Evolutionary conservation across 2,329 filamentous ascomycete genomes (phyloP).

Genomic region (Nakataea oryzae): DNA sequence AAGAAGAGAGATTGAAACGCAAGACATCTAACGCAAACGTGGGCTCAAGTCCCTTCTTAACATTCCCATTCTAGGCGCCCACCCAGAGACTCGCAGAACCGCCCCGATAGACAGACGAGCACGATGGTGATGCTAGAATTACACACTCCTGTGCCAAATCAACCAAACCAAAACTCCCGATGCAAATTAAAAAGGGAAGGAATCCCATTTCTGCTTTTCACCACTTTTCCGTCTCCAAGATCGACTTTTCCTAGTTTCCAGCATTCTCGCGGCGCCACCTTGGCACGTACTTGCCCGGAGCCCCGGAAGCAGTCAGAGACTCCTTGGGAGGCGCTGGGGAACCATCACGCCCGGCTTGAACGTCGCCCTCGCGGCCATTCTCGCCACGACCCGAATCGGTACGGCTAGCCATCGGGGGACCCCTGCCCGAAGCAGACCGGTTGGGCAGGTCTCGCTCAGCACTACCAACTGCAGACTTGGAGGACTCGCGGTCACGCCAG

Average conservation of each 20-base stretch:
- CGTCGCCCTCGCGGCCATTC: conserved; percentile 16
- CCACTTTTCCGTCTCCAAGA: background rate
- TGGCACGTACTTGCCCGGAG: conserved; percentile 50
- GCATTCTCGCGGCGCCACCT: conserved; percentile 17
- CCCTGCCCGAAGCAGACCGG: conserved; percentile 24
- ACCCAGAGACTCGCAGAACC: conserved; percentile 1
- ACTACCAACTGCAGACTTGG: conserved; percentile 23
- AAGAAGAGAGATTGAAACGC: background rate
- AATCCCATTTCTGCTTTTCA: conserved; percentile 2
- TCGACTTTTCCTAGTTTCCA: conserved; percentile 8
- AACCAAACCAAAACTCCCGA: conserved; percentile 7
- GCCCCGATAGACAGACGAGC: background rate
- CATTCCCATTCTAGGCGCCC: background rate
- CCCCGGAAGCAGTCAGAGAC: conserved; percentile 40
- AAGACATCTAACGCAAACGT: background rate
- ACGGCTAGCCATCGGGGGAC: conserved; percentile 28
- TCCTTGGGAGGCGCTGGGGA: conserved; percentile 33
- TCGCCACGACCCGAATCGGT: conserved; percentile 30
- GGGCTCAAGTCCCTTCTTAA: background rate
- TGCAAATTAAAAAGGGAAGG: conserved; percentile 1
- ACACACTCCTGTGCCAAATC: background rate
- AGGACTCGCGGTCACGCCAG: conserved; percentile 52
- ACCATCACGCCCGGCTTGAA: conserved; percentile 15
- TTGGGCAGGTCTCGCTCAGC: conserved; percentile 14
- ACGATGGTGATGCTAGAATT: conserved; percentile 4